Conservation (phyloP, 768 basidiomycete species). For the Paxillus involutus region DNA sequence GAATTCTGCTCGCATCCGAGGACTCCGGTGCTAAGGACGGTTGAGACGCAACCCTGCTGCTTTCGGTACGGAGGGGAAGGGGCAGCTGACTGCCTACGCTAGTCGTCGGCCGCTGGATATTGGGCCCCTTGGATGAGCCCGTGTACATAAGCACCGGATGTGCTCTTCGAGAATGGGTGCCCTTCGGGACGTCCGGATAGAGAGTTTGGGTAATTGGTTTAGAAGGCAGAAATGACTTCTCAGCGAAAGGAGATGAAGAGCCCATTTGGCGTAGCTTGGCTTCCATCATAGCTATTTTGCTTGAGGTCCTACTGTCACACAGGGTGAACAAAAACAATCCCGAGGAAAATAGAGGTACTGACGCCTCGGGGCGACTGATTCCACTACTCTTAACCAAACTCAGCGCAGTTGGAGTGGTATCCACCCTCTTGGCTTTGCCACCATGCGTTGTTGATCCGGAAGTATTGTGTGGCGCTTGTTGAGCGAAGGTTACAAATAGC, state of each 20-base stretch:
- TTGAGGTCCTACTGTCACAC: constrained; percentile 56
- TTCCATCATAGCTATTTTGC: constrained; percentile 95
- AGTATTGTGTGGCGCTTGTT: constrained; percentile 63
- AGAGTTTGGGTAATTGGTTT: constrained; percentile 14
- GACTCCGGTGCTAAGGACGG: constrained; percentile 1
- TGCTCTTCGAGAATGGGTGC: constrained; percentile 1
- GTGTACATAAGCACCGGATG: not conserved
- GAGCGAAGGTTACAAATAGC: constrained; percentile 87
- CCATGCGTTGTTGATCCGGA: constrained; percentile 32
- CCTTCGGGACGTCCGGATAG: not conserved
- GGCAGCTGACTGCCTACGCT: not conserved
- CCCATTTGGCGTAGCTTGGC: constrained; percentile 89
- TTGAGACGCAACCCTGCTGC: not conserved
- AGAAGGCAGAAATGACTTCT: constrained; percentile 21
- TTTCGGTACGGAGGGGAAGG: not conserved
- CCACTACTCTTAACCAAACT: constrained; percentile 81
- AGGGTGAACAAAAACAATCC: constrained; percentile 9
- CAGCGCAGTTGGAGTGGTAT: constrained; percentile 78
- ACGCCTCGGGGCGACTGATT: constrained; percentile 50
- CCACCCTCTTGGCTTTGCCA: constrained; percentile 44
- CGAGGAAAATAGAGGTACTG: constrained; percentile 12
- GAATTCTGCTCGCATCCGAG: constrained; percentile 14
- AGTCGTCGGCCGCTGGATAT: not conserved
- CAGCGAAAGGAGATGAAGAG: constrained; percentile 21
- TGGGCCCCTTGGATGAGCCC: not conserved